Conservation (phyloP, 1,139 yeast genomes). For the Citeromyces siamensis region DNA sequence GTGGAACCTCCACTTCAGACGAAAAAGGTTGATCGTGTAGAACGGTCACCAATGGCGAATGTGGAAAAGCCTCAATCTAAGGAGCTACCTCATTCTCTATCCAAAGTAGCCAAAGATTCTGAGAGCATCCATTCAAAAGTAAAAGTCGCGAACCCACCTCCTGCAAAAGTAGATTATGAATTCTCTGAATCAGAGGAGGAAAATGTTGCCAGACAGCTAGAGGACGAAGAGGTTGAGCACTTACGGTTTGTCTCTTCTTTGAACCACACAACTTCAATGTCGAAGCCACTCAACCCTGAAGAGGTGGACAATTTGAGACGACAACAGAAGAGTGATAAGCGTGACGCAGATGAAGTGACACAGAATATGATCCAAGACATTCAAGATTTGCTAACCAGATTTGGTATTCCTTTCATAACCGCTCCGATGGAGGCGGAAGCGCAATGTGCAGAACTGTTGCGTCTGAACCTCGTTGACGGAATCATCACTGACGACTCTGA, state of each 20-base stretch:
- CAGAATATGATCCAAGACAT: constrained; percentile 80
- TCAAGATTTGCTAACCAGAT: constrained; percentile 71
- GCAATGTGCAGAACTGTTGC: constrained; percentile 75
- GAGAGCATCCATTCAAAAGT: not conserved
- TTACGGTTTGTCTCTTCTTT: constrained; percentile 44
- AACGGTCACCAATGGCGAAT: no score
- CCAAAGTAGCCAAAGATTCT: not conserved
- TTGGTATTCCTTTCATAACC: constrained; percentile 88
- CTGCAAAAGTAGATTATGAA: constrained; percentile 31
- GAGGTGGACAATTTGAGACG: constrained; percentile 44
- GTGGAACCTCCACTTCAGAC: constrained; percentile 2
- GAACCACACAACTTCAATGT: constrained; percentile 11
- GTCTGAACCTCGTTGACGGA: constrained; percentile 75
- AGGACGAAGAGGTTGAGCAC: constrained; percentile 62
- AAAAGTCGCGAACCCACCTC: not conserved
- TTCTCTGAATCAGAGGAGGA: constrained; percentile 74
- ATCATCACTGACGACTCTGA: constrained; percentile 96
- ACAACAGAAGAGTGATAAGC: constrained; percentile 51
- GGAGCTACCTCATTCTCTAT: not conserved
- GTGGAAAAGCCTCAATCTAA: not conserved
- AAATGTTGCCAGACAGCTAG: constrained; percentile 44
- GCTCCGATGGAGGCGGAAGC: constrained; percentile 99
- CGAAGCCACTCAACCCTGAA: constrained; percentile 14
- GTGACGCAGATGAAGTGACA: constrained; percentile 91
- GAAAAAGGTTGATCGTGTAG: no score